A percentile compares a stretch with the other conserved stretches of the same genome.
phyloP scores from a whole-genome alignment of 192 early-diverging fungal genomes.

The Funneliformis mosseae region DNA sequence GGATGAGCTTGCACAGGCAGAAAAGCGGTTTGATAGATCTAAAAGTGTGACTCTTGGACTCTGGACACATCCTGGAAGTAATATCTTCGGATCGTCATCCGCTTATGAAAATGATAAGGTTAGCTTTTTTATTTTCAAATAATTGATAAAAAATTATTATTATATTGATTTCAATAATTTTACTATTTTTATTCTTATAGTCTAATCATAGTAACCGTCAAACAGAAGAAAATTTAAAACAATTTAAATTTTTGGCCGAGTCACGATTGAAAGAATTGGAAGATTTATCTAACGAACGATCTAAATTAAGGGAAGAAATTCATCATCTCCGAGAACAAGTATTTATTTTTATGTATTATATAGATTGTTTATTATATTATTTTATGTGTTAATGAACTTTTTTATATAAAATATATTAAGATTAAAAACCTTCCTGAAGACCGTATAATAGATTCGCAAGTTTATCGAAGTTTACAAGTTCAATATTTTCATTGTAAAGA shows the following conservation, averaged over 20 bases:
- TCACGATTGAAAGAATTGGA: slow-evolving; percentile 12
- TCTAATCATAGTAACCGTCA: neutral
- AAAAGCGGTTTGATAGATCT: slow-evolving; percentile 18
- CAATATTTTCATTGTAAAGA: slow-evolving; percentile 12
- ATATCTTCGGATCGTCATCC: neutral
- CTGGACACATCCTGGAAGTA: neutral
- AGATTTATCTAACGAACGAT: neutral
- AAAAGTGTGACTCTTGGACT: slow-evolving; percentile 4
- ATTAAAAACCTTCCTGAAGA: slow-evolving; percentile 18
- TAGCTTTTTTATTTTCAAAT: too few species aligned
- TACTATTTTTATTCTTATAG: neutral
- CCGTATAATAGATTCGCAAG: slow-evolving; percentile 10
- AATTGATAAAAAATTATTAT: neutral
- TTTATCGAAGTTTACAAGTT: slow-evolving; percentile 8
- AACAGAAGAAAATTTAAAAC: neutral
- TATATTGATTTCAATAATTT: neutral
- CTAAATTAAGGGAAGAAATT: slow-evolving; percentile 5
- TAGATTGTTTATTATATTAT: neutral
- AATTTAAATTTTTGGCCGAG: neutral
- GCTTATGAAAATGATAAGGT: neutral
- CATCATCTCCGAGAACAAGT: slow-evolving; percentile 11
- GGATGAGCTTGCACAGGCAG: neutral
- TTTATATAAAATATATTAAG: neutral
- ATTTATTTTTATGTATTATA: neutral
- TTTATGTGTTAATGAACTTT: neutral